phyloP scores from a whole-genome alignment of 192 early-diverging fungal species.

The Linnemannia elongata region DNA sequence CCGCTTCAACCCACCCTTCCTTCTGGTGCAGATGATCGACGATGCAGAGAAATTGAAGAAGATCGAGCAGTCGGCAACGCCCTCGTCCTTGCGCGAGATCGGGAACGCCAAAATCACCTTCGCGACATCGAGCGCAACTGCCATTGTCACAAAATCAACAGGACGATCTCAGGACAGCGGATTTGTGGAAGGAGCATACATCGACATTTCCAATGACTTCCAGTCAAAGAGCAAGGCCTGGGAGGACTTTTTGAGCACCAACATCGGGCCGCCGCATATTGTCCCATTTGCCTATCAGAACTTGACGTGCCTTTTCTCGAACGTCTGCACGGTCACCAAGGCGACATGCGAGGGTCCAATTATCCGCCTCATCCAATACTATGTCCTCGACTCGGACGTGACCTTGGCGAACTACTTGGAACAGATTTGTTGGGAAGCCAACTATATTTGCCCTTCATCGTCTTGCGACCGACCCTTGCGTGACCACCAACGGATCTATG shows the following conservation, averaged over 20 bases:
- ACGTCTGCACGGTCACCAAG: conserved; percentile 70
- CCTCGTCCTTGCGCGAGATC: conserved; percentile 36
- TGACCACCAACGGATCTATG: conserved; percentile 89
- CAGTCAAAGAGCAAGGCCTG: conserved; percentile 61
- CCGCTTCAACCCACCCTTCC: conserved; percentile 86
- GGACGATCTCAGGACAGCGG: conserved; percentile 56
- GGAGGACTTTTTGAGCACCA: conserved; percentile 69
- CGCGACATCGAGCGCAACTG: conserved; percentile 19
- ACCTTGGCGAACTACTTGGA: conserved; percentile 92
- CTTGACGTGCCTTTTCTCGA: conserved; percentile 81
- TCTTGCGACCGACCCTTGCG: conserved; percentile 84
- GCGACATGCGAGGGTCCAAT: conserved; percentile 79
- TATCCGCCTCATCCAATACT: conserved; percentile 86
- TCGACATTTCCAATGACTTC: conserved; percentile 61
- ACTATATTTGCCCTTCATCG: conserved; percentile 73
- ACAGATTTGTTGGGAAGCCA: conserved; percentile 81
- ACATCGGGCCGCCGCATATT: conserved; percentile 62
- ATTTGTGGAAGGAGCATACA: conserved; percentile 58
- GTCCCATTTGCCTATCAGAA: conserved; percentile 82
- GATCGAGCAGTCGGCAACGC: conserved; percentile 43
- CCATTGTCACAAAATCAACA: conserved; percentile 37
- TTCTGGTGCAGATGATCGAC: conserved; percentile 75
- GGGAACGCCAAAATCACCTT: conserved; percentile 42
- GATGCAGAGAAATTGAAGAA: conserved; percentile 65
- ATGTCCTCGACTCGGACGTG: conserved; percentile 81